Base-by-base conservation (phyloP, 2,329 filamentous ascomycete genomes). In the Didymosphaeria variabile region DNA sequence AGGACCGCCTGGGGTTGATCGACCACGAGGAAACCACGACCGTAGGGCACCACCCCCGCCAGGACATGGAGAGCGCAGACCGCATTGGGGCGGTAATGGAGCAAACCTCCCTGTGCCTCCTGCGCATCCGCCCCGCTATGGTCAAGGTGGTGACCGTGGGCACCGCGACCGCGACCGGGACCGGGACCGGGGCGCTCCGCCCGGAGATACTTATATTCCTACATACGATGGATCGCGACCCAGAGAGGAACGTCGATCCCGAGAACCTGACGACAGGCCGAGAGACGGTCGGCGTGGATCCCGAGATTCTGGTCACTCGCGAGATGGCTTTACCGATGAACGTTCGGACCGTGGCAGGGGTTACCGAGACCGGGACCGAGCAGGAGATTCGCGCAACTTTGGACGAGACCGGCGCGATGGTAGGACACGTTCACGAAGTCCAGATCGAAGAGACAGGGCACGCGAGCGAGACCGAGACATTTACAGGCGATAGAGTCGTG, bases 121-220 rank as follows among this genome's bases (percentile, higher is more conserved):
- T 6, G 69, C 72, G 10, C 74, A 79, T 55, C 72, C 71, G 6
- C 67, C 77, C 7, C 73, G 75, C 21, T 75, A 77, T 54, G 72
- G 71, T 0, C 67, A 67, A 7, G 69, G 69, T 29, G 65, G 66
- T 29, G 71, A 71, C 34, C 55, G 69, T 26, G 64, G 66, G 36
- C 46, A 56, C 66, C 58, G 55, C 60, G 68, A 72, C 55, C 47
- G 31, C 5, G 47, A 71, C 71, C 63, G 67, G 4, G 51, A 29
- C 26, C 26, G 26, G 4, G 51, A 29, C 26, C 26, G 26, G 26
- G 26, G 26, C 26, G 26, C 61, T 17, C 67, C 65, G n/a, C 62
- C 62, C 26, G 67, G 67, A 8, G 82, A 84, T 61, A 81, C 78
- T 0, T 83, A 83, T 63, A 80, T 83, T 31, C 82, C 82, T 1